Conservation (phyloP, 371 early-diverging fungal species). For the Lichtheimia corymbifera region DNA sequence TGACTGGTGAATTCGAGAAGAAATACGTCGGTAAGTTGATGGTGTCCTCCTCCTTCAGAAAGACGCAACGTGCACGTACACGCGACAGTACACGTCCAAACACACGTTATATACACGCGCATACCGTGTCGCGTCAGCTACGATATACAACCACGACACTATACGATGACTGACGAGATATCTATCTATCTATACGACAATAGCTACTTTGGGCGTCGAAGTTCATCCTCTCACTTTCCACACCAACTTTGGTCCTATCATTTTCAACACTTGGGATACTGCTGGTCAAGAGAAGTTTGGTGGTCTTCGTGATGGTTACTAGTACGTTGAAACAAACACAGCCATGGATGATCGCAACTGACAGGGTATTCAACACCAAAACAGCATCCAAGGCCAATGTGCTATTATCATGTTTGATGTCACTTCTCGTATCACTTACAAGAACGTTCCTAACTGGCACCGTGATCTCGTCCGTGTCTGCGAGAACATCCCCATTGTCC, state of each 20-base stretch:
- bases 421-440: constrained; percentile 99
- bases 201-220: constrained; percentile 99
- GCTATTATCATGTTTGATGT: constrained; percentile 99
- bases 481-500: constrained; percentile 99
- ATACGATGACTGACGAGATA: too few species aligned
- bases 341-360: background rate
- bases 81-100: too few species aligned
- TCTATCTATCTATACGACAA: background rate
- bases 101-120: too few species aligned
- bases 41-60: too few species aligned
- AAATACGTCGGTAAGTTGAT: constrained; percentile 94
- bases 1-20: constrained; percentile 99
- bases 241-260: constrained; percentile 95
- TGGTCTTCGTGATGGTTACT: constrained; percentile 99
- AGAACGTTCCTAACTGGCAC: constrained; percentile 99
- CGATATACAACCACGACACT: too few species aligned
- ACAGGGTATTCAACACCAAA: background rate
- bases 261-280: constrained; percentile 99
- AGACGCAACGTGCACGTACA: too few species aligned
- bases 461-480: constrained; percentile 98
- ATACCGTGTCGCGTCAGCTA: too few species aligned
- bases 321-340: constrained; percentile 60
- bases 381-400: constrained; percentile 97
- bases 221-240: constrained; percentile 97
- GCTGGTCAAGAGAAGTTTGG: constrained; percentile 99